phyloP scores from a whole-genome alignment of 1,284 basidiomycete species.

The Cryptococcus jaspeensis region DNA sequence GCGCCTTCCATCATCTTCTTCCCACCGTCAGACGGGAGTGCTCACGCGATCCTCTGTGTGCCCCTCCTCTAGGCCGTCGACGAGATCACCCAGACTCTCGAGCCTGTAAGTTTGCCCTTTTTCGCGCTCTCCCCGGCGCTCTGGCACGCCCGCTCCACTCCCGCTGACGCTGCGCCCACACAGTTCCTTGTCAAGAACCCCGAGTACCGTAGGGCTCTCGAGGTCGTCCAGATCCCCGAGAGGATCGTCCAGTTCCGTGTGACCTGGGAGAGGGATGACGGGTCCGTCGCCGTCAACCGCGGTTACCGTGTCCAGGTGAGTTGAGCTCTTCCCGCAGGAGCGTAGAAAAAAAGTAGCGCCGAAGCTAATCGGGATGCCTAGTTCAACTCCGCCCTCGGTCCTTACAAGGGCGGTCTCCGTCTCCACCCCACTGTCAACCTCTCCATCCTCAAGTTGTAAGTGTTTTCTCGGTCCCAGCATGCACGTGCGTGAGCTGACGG shows the following conservation, averaged over 20 bases:
- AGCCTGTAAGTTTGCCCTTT: slow-evolving; percentile 47
- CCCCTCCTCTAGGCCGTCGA: slow-evolving; percentile 54
- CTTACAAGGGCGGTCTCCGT: slow-evolving; percentile 79
- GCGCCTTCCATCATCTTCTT: background rate
- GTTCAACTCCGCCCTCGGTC: slow-evolving; percentile 80
- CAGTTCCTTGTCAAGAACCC: slow-evolving; percentile 67
- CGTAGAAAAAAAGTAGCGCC: too few species aligned
- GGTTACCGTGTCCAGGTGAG: slow-evolving; percentile 71
- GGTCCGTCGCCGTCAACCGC: slow-evolving; percentile 67
- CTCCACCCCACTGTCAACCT: slow-evolving; percentile 80
- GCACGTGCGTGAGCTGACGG: slow-evolving; percentile 4
- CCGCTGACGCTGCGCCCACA: background rate
- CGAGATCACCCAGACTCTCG: slow-evolving; percentile 66
- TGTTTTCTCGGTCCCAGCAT: slow-evolving; percentile 3
- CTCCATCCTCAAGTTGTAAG: slow-evolving; percentile 72
- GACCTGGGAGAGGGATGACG: slow-evolving; percentile 74
- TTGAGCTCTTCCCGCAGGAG: slow-evolving; percentile 3
- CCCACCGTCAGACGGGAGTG: background rate
- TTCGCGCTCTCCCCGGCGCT: too few species aligned
- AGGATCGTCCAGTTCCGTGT: slow-evolving; percentile 76
- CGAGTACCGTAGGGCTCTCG: slow-evolving; percentile 68
- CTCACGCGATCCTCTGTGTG: background rate
- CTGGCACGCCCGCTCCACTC: background rate
- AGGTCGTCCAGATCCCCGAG: slow-evolving; percentile 69
- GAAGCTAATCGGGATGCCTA: slow-evolving; percentile 26